A percentile compares a stretch with the other conserved stretches of the same genome.
These are phyloP conservation scores for Hypseocharis bilobata DNA, from an alignment of 441 rosid genomes.

Conservation along the genomic window DNA sequence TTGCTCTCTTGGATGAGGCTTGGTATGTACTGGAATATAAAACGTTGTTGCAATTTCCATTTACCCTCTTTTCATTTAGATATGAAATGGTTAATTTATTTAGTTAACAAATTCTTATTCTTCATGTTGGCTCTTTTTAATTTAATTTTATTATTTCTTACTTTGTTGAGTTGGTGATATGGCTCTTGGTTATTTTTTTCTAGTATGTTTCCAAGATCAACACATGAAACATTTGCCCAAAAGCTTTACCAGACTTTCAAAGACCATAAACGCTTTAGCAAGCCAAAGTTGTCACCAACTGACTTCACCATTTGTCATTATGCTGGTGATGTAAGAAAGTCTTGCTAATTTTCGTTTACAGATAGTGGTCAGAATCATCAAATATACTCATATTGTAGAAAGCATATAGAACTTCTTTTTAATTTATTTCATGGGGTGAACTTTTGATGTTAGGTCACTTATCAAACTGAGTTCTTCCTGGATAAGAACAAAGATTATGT, in stretches of 20 bases:
- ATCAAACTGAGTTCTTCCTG: constrained; percentile 81
- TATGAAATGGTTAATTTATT: neutral
- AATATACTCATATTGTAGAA: constrained; percentile 10
- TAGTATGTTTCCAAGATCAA: constrained; percentile 97
- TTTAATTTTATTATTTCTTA: neutral
- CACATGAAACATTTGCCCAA: constrained; percentile 80
- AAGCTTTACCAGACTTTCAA: constrained; percentile 93
- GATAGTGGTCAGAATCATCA: constrained; percentile 5
- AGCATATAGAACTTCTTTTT: neutral
- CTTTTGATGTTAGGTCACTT: constrained; percentile 56
- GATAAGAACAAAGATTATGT: constrained; percentile 98
- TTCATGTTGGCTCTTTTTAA: no score
- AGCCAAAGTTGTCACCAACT: constrained; percentile 82
- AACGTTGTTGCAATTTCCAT: neutral
- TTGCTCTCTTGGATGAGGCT: constrained; percentile 95
- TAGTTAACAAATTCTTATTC: neutral
- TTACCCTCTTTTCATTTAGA: constrained; percentile 13
- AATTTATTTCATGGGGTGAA: constrained; percentile 2
- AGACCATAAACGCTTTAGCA: constrained; percentile 79
- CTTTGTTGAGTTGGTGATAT: constrained; percentile 12
- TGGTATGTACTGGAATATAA: constrained; percentile 47
- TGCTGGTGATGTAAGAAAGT: constrained; percentile 85
- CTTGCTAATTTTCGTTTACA: constrained; percentile 1
- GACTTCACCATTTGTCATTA: constrained; percentile 87
- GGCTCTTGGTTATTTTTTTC: constrained; percentile 24